Evolutionary conservation across 78 protist genomes (phyloP).

Genomic region (slime mould (Dictyostelium discoideum)): DNA sequence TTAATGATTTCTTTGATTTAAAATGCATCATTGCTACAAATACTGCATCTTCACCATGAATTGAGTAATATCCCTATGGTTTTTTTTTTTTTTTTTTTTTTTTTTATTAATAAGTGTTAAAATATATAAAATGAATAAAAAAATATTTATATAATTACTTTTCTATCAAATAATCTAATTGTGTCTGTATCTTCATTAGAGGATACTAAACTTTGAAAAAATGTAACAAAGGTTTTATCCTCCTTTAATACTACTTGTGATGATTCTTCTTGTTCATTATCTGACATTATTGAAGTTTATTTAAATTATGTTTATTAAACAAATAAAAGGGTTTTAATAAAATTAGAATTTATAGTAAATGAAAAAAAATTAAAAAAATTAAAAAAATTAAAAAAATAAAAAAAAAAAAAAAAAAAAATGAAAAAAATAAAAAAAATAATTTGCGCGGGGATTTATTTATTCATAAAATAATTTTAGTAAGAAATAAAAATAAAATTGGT

Average conservation of each 20-base stretch:
- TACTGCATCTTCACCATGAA: conserved; percentile 54
- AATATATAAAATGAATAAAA: too few relatives aligned
- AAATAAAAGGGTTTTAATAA: not conserved
- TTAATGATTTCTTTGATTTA: conserved; percentile 52
- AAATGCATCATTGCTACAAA: conserved; percentile 65
- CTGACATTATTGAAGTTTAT: conserved; percentile 4
- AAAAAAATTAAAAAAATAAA: not conserved
- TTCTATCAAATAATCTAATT: conserved; percentile 71
- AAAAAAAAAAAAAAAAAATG: not conserved
- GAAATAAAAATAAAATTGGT: too few relatives aligned
- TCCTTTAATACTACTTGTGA: conserved; percentile 38
- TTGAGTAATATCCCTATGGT: conserved; percentile 54
- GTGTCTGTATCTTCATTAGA: not conserved
- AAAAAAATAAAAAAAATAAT: too few relatives aligned
- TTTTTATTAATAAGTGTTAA: too few relatives aligned
- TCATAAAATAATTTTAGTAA: too few relatives aligned
- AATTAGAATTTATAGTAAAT: not conserved
- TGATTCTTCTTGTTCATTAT: conserved; percentile 16
- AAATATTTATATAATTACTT: not conserved
- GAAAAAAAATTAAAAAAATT: not conserved
- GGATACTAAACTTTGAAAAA: conserved; percentile 23
- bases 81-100: too few relatives aligned
- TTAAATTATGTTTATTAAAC: not conserved
- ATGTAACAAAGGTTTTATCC: conserved; percentile 63
- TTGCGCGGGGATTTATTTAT: too few relatives aligned